These are phyloP conservation scores for Coemansia aciculifera DNA, from an alignment of 192 early-diverging fungal species.

Conservation along the genomic window DNA sequence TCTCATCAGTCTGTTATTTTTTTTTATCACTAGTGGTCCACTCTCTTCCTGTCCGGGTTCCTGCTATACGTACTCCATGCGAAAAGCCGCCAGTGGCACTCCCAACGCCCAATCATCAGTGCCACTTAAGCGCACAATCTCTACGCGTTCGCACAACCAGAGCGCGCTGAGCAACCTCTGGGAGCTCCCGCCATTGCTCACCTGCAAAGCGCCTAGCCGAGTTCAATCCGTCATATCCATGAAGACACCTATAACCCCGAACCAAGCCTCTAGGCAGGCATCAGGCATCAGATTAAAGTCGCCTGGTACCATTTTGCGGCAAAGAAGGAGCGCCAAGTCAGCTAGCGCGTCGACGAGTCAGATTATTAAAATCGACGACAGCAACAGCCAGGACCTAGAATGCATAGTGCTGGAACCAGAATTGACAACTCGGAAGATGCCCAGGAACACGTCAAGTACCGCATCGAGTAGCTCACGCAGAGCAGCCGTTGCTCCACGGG, in stretches of 20 bases:
- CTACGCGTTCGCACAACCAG: conserved; percentile 1
- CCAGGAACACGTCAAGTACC: background rate
- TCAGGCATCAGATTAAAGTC: background rate
- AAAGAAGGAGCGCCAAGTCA: background rate
- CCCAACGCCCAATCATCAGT: background rate
- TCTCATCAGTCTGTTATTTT: background rate
- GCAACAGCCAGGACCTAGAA: background rate
- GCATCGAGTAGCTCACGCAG: background rate
- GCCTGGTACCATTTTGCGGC: background rate
- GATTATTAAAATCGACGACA: conserved; percentile 2
- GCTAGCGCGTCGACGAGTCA: background rate
- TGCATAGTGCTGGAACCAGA: background rate
- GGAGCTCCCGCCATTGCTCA: conserved; percentile 8
- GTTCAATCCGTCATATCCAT: conserved; percentile 7
- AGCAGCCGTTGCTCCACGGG: background rate
- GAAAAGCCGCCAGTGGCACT: background rate
- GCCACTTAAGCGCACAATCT: background rate
- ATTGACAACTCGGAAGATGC: background rate
- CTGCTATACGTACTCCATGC: background rate
- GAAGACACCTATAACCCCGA: background rate
- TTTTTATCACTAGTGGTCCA: background rate
- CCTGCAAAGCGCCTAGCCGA: conserved; percentile 3
- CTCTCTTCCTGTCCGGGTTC: background rate
- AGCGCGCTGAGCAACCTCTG: conserved; percentile 15
- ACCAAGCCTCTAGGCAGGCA: background rate